phyloP scores from a whole-genome alignment of 1,284 basidiomycete species.

The Tausonia pullulans region DNA sequence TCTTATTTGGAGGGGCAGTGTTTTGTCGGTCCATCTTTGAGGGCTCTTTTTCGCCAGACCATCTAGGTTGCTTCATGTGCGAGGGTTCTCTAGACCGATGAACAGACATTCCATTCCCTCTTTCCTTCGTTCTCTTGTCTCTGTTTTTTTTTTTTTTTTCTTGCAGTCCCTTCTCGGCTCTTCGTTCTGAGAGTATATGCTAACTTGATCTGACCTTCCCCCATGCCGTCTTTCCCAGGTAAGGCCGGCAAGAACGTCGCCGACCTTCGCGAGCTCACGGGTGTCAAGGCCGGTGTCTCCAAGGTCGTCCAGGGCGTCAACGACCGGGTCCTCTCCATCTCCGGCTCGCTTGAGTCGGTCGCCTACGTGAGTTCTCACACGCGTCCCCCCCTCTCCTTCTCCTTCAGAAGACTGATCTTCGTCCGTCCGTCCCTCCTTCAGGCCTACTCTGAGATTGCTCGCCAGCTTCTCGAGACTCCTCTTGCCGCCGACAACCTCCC shows the following conservation, averaged over 20 bases:
- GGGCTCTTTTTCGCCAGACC: too few species aligned
- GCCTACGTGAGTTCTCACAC: conserved; percentile 54
- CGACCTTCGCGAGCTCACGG: conserved; percentile 83
- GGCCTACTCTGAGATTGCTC: conserved; percentile 92
- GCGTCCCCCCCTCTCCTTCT: neutral
- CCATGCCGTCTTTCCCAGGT: conserved; percentile 37
- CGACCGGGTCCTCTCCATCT: conserved; percentile 91
- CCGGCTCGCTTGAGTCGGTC: conserved; percentile 79
- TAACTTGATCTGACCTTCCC: neutral
- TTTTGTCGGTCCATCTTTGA: too few species aligned
- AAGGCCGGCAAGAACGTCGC: conserved; percentile 96
- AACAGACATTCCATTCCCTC: too few species aligned
- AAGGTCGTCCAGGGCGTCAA: conserved; percentile 96
- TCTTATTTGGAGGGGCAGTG: too few species aligned
- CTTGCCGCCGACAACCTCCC: conserved; percentile 55
- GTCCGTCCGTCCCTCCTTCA: conserved; percentile 28
- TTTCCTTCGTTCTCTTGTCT: too few species aligned
- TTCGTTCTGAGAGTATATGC: neutral
- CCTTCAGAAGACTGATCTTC: neutral
- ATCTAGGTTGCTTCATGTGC: too few species aligned
- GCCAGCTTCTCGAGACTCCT: conserved; percentile 66
- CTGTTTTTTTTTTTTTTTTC: neutral
- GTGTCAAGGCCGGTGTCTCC: conserved; percentile 95
- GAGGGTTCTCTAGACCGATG: too few species aligned
- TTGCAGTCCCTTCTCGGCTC: neutral